Percentiles rank a stretch among this genome's conserved stretches.
phyloP scores from a whole-genome alignment of 2,329 filamentous ascomycete species.

The Fusarium protoensiforme region DNA sequence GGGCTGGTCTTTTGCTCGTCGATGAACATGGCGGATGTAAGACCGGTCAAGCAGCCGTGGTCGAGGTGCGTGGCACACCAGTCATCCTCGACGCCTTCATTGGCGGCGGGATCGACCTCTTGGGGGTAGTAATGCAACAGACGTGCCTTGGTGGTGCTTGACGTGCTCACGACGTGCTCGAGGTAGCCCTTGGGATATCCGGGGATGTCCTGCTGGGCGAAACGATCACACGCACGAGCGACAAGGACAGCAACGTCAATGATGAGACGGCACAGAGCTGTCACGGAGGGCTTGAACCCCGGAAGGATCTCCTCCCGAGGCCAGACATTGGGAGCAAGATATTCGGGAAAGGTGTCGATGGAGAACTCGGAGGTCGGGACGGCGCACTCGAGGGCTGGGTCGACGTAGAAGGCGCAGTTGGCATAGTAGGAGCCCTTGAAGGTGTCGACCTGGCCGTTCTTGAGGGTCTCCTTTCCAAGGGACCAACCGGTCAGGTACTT shows the following conservation, averaged over 20 bases:
- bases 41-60: constrained; percentile 91
- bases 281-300: constrained; percentile 78
- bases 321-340: constrained; percentile 92
- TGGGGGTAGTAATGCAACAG: constrained; percentile 93
- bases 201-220: constrained; percentile 80
- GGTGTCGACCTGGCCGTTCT: constrained; percentile 81
- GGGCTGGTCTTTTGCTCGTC: constrained; percentile 71
- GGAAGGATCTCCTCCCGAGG: constrained; percentile 75
- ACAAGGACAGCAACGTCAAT: constrained; percentile 92
- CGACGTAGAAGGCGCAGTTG: constrained; percentile 82
- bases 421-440: constrained; percentile 88
- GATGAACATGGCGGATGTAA: constrained; percentile 96
- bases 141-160: constrained; percentile 89
- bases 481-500: constrained; percentile 82
- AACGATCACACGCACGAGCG: constrained; percentile 88
- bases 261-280: constrained; percentile 82
- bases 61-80: constrained; percentile 95
- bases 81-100: constrained; percentile 74
- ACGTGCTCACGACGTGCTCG: constrained; percentile 86
- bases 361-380: constrained; percentile 68
- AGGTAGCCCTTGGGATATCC: constrained; percentile 83
- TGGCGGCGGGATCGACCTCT: constrained; percentile 51
- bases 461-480: constrained; percentile 82
- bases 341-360: constrained; percentile 79
- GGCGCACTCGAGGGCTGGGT: constrained; percentile 70